phyloP scores from a whole-genome alignment of 768 basidiomycete genomes.

The Steccherinum ochraceum region DNA sequence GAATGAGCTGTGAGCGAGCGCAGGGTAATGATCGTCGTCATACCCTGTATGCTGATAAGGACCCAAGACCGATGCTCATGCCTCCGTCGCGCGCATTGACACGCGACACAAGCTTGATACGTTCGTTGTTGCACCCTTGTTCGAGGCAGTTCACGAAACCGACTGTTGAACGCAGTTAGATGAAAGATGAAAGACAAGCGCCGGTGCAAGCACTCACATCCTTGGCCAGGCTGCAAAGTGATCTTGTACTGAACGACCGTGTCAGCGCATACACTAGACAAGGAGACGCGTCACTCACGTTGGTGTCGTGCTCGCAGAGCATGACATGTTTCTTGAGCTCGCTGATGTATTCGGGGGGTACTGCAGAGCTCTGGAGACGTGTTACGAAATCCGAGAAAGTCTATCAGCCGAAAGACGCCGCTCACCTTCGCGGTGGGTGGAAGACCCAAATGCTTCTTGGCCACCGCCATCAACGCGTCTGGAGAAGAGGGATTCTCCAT shows the following conservation, averaged over 20 bases:
- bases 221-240: constrained; percentile 27
- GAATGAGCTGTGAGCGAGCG: not conserved
- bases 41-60: constrained; percentile 41
- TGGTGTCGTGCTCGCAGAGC: constrained; percentile 15
- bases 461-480: constrained; percentile 3
- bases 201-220: constrained; percentile 29
- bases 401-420: not conserved
- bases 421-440: constrained; percentile 7
- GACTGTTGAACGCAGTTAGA: constrained; percentile 22
- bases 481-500: not conserved
- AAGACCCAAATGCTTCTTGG: constrained; percentile 13
- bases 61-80: constrained; percentile 36
- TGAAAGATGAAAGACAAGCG: constrained; percentile 1
- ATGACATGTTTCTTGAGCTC: constrained; percentile 18
- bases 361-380: constrained; percentile 6
- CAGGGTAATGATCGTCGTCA: too few species aligned
- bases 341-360: constrained; percentile 15
- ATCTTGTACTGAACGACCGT: constrained; percentile 30
- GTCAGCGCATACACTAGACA: not conserved
- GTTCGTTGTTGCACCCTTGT: constrained; percentile 31
- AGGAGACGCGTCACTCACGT: constrained; percentile 9
- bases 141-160: constrained; percentile 42
- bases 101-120: constrained; percentile 28
- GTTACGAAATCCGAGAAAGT: constrained; percentile 4
- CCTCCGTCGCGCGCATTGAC: constrained; percentile 33